Evolutionary conservation across 1,139 yeast genomes (phyloP), one percentile per base, ranked within the genome.

Genomic region (Hyphopichia wangnamkhiaoensis): DNA sequence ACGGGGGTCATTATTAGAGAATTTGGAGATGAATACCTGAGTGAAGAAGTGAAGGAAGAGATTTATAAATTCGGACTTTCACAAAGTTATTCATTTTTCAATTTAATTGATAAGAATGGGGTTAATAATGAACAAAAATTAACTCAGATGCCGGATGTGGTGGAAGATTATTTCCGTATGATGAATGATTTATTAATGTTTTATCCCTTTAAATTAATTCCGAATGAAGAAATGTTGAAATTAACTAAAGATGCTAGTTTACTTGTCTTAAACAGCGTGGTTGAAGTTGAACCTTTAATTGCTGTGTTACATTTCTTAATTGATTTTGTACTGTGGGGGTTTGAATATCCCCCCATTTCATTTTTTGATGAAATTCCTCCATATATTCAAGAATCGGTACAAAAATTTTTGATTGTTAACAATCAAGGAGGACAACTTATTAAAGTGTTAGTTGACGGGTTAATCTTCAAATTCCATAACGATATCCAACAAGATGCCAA

Each of bases 131-230:
- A 63, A 16, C 58, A 58, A 17, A 49, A 48, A 24, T 24, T 66
- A 41, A 65, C 65, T 38, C 75, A 70, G 47, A 75, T 75, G 29
- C 87, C 93, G 13, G 96, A 89, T 58, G 74, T 88, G 27, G 70
- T 91, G 39, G 96, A 91, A 60, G 97, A 91, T 66, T 91, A 85
- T 57, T 90, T 84, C 73, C 74, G 94, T 43, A 84, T 91, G 84
- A 72, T 84, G 64, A 74, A 79, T 45, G 98, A 93, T 57, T 69
- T 90, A 37, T 64, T 89, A 40, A 83, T 85, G 83, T 88, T 79
- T 58, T 87, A 75, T 58, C 95, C 97, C 1, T 70, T 76, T 40
- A 73, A 80, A 49, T 74, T 87, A 41, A 74, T 88, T 14, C 63
- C 73, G 10, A 70, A 80, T 36, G 66, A 72, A n/a, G 79, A 75